A percentile compares a stretch with the other conserved stretches of the same genome.
phyloP scores from a whole-genome alignment of 2,329 filamentous ascomycete genomes.

The Colletotrichum lini region DNA sequence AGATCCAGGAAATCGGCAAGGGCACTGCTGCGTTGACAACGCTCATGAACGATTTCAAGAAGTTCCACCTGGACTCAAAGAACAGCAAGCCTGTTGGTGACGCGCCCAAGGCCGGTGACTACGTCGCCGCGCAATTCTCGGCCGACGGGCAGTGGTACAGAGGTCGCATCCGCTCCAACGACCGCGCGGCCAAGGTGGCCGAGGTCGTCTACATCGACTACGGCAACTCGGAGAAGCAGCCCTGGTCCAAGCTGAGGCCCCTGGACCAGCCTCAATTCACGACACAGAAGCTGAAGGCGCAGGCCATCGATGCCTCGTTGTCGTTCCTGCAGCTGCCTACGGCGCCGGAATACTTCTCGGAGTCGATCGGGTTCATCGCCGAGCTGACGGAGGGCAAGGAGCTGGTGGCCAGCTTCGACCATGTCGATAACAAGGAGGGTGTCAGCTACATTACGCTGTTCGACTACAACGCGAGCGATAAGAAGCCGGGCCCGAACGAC shows the following conservation, averaged over 20 bases:
- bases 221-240: conserved; percentile 90
- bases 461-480: conserved; percentile 76
- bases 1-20: conserved; percentile 90
- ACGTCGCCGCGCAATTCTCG: conserved; percentile 91
- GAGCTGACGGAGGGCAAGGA: conserved; percentile 82
- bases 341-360: conserved; percentile 84
- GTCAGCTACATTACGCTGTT: conserved; percentile 90
- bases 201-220: conserved; percentile 97
- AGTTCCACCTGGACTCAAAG: conserved; percentile 88
- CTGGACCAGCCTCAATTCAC: conserved; percentile 85
- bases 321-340: conserved; percentile 92
- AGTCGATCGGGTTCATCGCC: conserved; percentile 82
- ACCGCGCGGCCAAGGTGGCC: conserved; percentile 88
- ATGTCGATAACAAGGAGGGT: conserved; percentile 82
- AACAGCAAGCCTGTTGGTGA: conserved; percentile 82
- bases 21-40: conserved; percentile 88
- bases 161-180: conserved; percentile 90
- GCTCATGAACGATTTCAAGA: conserved; percentile 91
- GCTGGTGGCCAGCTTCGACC: conserved; percentile 93
- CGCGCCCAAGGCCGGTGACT: conserved; percentile 90
- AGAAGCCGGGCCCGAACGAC: conserved; percentile 72
- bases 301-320: conserved; percentile 88
- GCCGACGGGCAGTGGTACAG: conserved; percentile 96
- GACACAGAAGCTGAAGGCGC: conserved; percentile 84
- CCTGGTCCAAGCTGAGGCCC: conserved; percentile 88